phyloP scores from a whole-genome alignment of 164 flowering plant genomes.

The Dillenia turbinata region DNA sequence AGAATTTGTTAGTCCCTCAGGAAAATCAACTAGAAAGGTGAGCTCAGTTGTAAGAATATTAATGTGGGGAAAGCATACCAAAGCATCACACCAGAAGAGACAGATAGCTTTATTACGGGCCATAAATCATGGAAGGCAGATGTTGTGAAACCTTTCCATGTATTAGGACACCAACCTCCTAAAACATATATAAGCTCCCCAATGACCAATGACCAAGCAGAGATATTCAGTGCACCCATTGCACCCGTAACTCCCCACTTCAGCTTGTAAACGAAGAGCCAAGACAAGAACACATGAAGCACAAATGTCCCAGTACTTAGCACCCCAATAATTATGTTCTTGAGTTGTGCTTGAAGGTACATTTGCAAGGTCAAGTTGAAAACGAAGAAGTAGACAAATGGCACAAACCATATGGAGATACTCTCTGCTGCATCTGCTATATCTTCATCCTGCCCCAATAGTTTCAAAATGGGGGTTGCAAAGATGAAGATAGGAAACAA shows the following conservation, averaged over 20 bases:
- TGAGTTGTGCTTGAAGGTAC: conserved; percentile 45
- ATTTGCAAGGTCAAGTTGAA: conserved; percentile 30
- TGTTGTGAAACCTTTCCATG: conserved; percentile 35
- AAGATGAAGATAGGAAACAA: conserved; percentile 17
- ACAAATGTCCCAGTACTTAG: conserved; percentile 18
- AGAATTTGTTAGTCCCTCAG: neutral
- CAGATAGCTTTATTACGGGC: conserved; percentile 23
- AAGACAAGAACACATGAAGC: conserved; percentile 32
- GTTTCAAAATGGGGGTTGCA: conserved; percentile 14
- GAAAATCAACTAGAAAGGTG: neutral
- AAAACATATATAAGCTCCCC: conserved; percentile 22
- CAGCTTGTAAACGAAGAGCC: conserved; percentile 30
- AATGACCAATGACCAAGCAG: conserved; percentile 23
- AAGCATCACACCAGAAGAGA: conserved; percentile 24
- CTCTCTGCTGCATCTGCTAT: conserved; percentile 27
- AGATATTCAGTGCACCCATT: conserved; percentile 27
- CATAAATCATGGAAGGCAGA: conserved; percentile 20
- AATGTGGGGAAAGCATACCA: conserved; percentile 7
- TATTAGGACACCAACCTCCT: conserved; percentile 31
- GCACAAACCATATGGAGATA: conserved; percentile 39
- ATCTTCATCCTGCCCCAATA: conserved; percentile 19
- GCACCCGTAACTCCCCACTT: conserved; percentile 36
- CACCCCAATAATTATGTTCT: conserved; percentile 36
- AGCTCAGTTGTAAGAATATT: conserved; percentile 1
- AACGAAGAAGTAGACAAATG: conserved; percentile 20